Base-by-base conservation (phyloP, 768 basidiomycete genomes). In the Galerina marginata region DNA sequence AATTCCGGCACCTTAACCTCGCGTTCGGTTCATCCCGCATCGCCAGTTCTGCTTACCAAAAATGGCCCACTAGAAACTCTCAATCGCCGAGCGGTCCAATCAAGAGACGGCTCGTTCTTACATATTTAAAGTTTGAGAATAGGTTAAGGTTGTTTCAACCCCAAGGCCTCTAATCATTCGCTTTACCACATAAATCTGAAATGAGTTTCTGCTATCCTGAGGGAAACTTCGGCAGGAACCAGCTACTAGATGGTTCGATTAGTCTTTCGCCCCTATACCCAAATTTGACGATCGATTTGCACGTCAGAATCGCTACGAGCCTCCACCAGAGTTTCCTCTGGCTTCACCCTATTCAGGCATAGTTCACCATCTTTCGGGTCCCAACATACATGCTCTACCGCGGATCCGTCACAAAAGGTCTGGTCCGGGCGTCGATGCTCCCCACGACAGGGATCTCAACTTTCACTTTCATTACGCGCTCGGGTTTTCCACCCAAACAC, bases 271-370 rank as follows among this genome's bases (percentile, higher is more conserved):
- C 91, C 90, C 90, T 91, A 92, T 91, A 91, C 90, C 89, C 90
- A 91, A 90, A 88, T 92, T 90, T 81, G 87, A 91, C 90, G 87
- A 92, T 91, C 87, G 89, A 92, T 92, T 92, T 92, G 91, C 91
- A 92, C 88, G 88, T 91, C 91, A 92, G 91, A 91, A 92, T 88
- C 86, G 89, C 91, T 92, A 89, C 87, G 86, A 90, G 88, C 90
- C 88, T 91, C 90, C 90, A 92, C 89, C 90, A 91, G 90, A 90
- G 91, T 92, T 92, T 92, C 89, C 91, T 89, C 90, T 92, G 90
- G 89, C 90, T 91, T 90, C 87, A 83, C 88, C 88, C 88, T 90
- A 88, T 86, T 87, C 88, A 89, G 76, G 77, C 87, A 90, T 90
- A 90, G 87, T 90, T 90, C 88, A 90, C 88, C 88, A 90, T 90